Conservation (phyloP, 208 protist species). For the Angomonas deanei region DNA sequence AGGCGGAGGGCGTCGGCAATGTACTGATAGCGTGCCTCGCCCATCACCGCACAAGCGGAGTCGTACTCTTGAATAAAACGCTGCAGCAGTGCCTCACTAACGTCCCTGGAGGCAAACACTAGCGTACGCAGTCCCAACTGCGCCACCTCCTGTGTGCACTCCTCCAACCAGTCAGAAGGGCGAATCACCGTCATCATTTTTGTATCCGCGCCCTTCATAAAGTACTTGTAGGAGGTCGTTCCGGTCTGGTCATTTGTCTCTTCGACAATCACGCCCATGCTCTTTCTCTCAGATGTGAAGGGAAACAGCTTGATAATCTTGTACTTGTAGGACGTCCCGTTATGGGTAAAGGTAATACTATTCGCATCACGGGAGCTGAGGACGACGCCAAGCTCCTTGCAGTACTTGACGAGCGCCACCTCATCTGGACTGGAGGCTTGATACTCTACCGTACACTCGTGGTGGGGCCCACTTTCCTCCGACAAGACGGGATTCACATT, state of each 20-base stretch:
- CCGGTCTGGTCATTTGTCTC: not conserved
- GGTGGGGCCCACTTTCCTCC: not conserved
- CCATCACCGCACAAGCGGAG: slow-evolving; percentile 39
- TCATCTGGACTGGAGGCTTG: slow-evolving; percentile 95
- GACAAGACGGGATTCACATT: slow-evolving; percentile 94
- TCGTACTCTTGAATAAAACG: slow-evolving; percentile 68
- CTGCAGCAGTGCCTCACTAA: slow-evolving; percentile 84
- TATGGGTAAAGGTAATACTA: slow-evolving; percentile 44
- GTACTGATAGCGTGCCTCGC: slow-evolving; percentile 36
- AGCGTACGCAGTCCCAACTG: slow-evolving; percentile 94
- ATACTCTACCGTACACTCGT: slow-evolving; percentile 34
- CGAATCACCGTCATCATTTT: slow-evolving; percentile 90
- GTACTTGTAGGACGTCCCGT: slow-evolving; percentile 40
- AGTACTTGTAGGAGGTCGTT: slow-evolving; percentile 44
- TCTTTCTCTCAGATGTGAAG: slow-evolving; percentile 97
- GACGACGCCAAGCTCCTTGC: slow-evolving; percentile 68
- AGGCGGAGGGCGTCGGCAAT: slow-evolving; percentile 71
- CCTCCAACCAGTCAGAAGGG: slow-evolving; percentile 92
- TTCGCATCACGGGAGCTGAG: slow-evolving; percentile 44
- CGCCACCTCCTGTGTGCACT: slow-evolving; percentile 96
- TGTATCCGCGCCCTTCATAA: slow-evolving; percentile 97
- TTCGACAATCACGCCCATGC: slow-evolving; percentile 97
- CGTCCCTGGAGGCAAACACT: slow-evolving; percentile 81
- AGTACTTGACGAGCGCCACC: slow-evolving; percentile 94
- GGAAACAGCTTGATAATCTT: slow-evolving; percentile 97